Conservation (phyloP, 345 rosid genomes). For the Brassica cretica region DNA sequence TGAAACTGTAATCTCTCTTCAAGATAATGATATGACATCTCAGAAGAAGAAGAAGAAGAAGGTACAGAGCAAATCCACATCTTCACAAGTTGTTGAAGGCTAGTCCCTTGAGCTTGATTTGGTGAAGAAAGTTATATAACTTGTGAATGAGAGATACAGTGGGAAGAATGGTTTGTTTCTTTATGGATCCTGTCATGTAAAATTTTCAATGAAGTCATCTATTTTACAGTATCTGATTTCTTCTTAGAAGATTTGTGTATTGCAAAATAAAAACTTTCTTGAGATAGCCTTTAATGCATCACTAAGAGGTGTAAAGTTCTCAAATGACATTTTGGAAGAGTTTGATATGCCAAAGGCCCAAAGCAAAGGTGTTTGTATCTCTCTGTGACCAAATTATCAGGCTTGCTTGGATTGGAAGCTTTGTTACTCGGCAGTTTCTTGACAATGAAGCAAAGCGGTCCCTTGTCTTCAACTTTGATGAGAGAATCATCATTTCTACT, state of each 20-base stretch:
- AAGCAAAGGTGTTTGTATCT: background rate
- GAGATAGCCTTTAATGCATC: background rate
- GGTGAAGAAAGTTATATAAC: conserved; percentile 1
- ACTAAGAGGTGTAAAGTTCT: too few relatives aligned
- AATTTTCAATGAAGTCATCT: conserved; percentile 10
- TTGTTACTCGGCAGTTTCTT: conserved; percentile 28
- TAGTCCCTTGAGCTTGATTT: conserved; percentile 10
- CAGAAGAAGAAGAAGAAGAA: conserved; percentile 39
- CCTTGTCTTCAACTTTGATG: background rate
- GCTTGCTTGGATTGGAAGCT: conserved; percentile 25
- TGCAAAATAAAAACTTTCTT: background rate
- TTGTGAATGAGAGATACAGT: conserved; percentile 30
- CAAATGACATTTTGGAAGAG: conserved; percentile 30
- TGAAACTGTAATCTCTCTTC: conserved; percentile 92
- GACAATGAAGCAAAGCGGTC: conserved; percentile 21
- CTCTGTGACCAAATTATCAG: background rate
- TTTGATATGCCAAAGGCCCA: background rate
- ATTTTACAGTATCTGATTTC: background rate
- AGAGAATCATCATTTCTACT: background rate
- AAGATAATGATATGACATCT: conserved; percentile 53
- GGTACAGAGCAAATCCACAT: conserved; percentile 8
- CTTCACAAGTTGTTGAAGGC: conserved; percentile 26
- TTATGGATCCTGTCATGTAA: conserved; percentile 21
- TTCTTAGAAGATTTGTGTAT: background rate
- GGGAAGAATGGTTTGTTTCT: background rate